phyloP scores from a whole-genome alignment of 495 filamentous ascomycete genomes.

The Achaetomiella virescens region DNA sequence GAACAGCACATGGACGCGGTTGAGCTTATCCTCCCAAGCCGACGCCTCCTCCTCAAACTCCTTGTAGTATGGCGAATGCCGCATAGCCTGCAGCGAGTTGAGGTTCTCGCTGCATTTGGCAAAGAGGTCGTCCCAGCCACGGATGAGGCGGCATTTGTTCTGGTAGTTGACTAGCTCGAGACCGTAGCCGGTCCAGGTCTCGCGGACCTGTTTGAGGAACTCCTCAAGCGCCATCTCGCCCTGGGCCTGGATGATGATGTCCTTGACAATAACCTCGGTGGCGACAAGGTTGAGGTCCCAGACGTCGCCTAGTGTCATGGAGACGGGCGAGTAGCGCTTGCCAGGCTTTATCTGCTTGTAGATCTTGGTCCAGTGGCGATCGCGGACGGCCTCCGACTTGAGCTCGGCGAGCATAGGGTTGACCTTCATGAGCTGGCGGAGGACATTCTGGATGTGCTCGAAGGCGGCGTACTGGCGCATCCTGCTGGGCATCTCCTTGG shows the following conservation, averaged over 20 bases:
- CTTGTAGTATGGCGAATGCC: constrained; percentile 97
- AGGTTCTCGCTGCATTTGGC: constrained; percentile 97
- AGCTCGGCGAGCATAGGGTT: constrained; percentile 82
- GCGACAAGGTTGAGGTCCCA: constrained; percentile 91
- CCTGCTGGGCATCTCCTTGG: constrained; percentile 96
- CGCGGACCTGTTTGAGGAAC: constrained; percentile 93
- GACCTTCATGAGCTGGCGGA: constrained; percentile 83
- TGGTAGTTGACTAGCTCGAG: constrained; percentile 95
- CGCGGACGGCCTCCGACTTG: constrained; percentile 93
- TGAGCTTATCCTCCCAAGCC: constrained; percentile 95
- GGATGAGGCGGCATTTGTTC: constrained; percentile 93
- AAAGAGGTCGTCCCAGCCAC: constrained; percentile 97
- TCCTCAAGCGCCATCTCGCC: constrained; percentile 98
- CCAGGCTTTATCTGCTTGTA: constrained; percentile 90
- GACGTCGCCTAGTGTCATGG: constrained; percentile 90
- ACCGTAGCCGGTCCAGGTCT: constrained; percentile 91
- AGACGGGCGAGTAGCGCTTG: constrained; percentile 84
- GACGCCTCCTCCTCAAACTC: constrained; percentile 97
- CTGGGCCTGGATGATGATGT: constrained; percentile 91
- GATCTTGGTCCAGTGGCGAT: constrained; percentile 95
- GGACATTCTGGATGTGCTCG: constrained; percentile 87
- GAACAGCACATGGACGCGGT: constrained; percentile 93
- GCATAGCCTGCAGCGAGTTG: constrained; percentile 96
- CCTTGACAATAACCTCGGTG: constrained; percentile 78
- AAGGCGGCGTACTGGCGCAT: constrained; percentile 99